Evolutionary conservation across 352 stramenopile species (phyloP), one percentile per base, ranked within the genome.

Genomic region (Globisporangium mamillatum): DNA sequence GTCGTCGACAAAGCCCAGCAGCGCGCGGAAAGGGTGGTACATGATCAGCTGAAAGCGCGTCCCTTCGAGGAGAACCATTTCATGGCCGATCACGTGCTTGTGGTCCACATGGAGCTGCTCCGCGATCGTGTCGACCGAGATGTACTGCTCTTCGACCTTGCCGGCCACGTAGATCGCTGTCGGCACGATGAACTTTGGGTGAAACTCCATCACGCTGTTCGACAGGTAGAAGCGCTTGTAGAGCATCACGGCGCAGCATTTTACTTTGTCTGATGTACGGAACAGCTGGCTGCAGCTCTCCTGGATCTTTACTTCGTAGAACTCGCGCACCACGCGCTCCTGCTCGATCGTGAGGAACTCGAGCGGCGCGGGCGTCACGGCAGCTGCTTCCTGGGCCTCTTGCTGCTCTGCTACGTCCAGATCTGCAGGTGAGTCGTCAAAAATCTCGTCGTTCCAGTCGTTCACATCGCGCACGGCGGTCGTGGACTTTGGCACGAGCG

Each of bases 141-240:
- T 93, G 74, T 94, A 96, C 75, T 96, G 88, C 84, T 97, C 90
- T 72, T 97, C 90, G 20, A 95, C 86, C 57, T 97, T 97, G 22
- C 86, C 88, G 7, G 90, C 90, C 20, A 96, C 87, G 75, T 96
- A 96, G 66, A 97, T 96, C 36, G 75, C 83, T 4, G 89, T 95
- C 0, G 88, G 85, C 0, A 92, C 85, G 60, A 97, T 82, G 66
- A 82, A 92, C 70, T 95, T 95, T 9, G 90, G 90, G 61, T 95
- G 88, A 66, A 95, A 94, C 73, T 95, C 86, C 83, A 94, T 92
- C 57, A 95, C 86, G 52, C 84, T 95, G 72, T 96, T 95, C 20
- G 83, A 92, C 3, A 97, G 73, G 66, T 94, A 97, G 71, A 97
- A 97, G 9, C 90, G 84, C 68, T 97, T 97, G 71, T 89, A 96